Percentiles rank a stretch among this genome's conserved stretches.
Conservation (phyloP, 164 flowering plant species). For the Echeveria elegans region DNA sequence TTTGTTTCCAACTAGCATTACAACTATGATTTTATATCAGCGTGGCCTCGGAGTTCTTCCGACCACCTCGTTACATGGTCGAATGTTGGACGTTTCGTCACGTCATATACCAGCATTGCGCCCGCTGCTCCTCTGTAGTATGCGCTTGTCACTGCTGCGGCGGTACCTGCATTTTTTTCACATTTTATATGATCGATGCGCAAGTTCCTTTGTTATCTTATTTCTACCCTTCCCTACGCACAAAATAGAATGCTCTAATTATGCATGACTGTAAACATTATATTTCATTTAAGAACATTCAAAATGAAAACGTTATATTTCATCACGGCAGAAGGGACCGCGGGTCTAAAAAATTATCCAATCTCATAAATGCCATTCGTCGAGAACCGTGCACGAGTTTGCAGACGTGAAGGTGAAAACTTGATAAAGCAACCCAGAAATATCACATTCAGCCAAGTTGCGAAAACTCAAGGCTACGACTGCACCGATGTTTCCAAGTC, state of each 20-base stretch:
- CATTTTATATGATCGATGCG: neutral
- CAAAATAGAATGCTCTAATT: too few relatives aligned
- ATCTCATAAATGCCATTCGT: too few relatives aligned
- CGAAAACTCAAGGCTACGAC: too few relatives aligned
- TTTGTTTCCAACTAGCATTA: slow-evolving; percentile 72
- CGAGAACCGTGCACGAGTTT: slow-evolving; percentile 20
- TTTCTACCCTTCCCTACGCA: too few relatives aligned
- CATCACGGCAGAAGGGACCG: too few relatives aligned
- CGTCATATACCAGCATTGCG: slow-evolving; percentile 83
- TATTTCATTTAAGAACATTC: too few relatives aligned
- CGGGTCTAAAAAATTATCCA: too few relatives aligned
- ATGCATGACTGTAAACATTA: too few relatives aligned
- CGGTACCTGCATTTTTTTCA: slow-evolving; percentile 71
- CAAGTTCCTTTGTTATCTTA: too few relatives aligned
- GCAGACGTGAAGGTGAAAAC: slow-evolving; percentile 23
- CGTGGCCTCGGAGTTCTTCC: slow-evolving; percentile 76
- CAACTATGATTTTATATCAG: slow-evolving; percentile 85
- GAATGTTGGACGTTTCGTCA: slow-evolving; percentile 70
- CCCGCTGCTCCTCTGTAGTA: slow-evolving; percentile 88
- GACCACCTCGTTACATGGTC: slow-evolving; percentile 88
- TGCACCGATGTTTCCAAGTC: too few relatives aligned
- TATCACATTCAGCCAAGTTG: slow-evolving; percentile 34
- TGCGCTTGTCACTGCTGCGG: slow-evolving; percentile 85
- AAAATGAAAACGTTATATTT: too few relatives aligned
- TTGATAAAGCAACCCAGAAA: slow-evolving; percentile 21